Evolutionary conservation across 345 rosid species (phyloP).

Genomic region (Moricandia arvensis): DNA sequence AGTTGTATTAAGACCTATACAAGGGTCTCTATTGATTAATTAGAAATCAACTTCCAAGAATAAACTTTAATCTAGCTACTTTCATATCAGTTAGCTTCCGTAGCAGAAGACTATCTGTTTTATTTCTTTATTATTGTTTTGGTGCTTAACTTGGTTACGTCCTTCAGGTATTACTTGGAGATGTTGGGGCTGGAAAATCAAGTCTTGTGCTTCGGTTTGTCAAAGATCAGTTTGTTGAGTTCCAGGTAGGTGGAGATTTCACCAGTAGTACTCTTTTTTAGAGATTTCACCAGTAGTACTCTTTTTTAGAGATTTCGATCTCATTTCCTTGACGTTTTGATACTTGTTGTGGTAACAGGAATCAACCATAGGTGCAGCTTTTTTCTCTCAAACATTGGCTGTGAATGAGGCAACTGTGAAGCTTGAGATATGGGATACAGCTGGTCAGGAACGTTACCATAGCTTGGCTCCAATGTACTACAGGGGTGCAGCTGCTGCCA

Average conservation of each 20-base stretch:
- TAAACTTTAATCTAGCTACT: neutral
- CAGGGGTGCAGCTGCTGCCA: conserved; percentile 67
- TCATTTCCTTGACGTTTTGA: neutral
- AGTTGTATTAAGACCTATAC: neutral
- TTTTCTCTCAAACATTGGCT: conserved; percentile 58
- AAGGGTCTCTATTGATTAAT: neutral
- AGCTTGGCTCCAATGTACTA: conserved; percentile 76
- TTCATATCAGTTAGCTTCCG: too few relatives aligned
- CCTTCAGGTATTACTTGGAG: conserved; percentile 58
- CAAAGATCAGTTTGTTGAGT: conserved; percentile 60
- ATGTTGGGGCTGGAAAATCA: conserved; percentile 64
- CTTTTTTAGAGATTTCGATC: neutral
- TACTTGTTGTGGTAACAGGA: conserved; percentile 49
- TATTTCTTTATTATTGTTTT: neutral
- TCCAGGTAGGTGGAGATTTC: conserved; percentile 43
- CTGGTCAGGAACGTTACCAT: conserved; percentile 66
- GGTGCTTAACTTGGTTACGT: conserved; percentile 4
- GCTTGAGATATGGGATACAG: conserved; percentile 72
- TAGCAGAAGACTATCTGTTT: neutral
- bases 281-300: neutral
- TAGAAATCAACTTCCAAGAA: neutral
- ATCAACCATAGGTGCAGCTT: conserved; percentile 66
- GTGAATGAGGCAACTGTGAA: conserved; percentile 59
- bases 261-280: neutral
- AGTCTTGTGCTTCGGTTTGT: conserved; percentile 62